These are phyloP conservation scores for Lantana camara DNA, from an alignment of 257 asterid genomes.

Conservation along the genomic window DNA sequence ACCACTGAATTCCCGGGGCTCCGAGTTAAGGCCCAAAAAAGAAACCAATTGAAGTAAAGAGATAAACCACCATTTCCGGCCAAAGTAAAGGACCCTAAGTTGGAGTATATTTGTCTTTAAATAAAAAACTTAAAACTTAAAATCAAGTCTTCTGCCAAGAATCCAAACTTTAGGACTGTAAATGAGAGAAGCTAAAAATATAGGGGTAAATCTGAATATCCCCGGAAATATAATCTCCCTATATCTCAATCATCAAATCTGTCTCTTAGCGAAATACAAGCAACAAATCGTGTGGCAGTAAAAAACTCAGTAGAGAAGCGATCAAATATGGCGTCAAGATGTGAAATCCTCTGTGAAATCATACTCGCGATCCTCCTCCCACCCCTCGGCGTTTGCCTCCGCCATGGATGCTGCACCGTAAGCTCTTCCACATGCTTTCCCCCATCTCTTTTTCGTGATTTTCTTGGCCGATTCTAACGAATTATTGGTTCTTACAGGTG, in stretches of 20 bases:
- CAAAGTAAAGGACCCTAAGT: no score
- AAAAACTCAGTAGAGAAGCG: background rate
- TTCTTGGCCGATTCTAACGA: background rate
- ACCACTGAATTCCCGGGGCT: no score
- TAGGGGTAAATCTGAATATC: no score
- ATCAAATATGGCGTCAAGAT: conserved; percentile 49
- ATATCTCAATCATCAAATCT: background rate
- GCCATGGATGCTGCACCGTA: conserved; percentile 86
- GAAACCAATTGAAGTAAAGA: no score
- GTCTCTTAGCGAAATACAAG: background rate
- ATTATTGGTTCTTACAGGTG: conserved; percentile 26
- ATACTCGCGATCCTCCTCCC: conserved; percentile 71
- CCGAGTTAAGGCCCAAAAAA: no score
- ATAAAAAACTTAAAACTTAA: no score
- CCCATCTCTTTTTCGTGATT: background rate
- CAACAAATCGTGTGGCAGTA: background rate
- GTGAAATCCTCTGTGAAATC: conserved; percentile 62
- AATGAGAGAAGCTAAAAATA: no score
- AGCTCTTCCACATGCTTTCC: background rate
- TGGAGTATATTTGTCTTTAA: no score
- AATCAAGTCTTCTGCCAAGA: no score
- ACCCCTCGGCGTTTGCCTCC: conserved; percentile 86
- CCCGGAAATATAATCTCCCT: no score
- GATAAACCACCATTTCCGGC: no score
- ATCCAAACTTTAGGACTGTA: no score